Evolutionary conservation across 179 eudicot genomes (phyloP), one percentile per base, ranked within the genome.

Genomic region (Camellia oleifera): DNA sequence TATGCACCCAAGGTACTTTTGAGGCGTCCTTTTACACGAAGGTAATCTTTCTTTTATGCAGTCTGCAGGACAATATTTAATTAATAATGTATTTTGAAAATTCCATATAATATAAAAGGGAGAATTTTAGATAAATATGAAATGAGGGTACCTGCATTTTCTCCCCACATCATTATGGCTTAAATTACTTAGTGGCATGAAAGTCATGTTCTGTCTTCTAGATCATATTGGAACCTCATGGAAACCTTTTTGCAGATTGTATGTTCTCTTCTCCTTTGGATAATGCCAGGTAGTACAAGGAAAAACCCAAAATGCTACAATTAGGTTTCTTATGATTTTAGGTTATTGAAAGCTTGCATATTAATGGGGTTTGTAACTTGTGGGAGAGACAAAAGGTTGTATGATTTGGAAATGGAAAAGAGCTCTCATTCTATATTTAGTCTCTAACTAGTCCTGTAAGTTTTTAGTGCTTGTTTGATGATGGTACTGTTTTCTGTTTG

Each of bases 11-110:
- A 74, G 81, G 93, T 96, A 72, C 92, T 94, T 67, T 78, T 96
- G 82, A 89, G 99, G 85, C 99, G 99, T 65, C 98, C 99, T 65
- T 91, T 88, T 85, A 89, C 93, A 63, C 90, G 99, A 67, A 95
- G 99, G 99, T 95, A 44, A 54, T 1, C 18, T 72, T 73, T 56
- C 54, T 72, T 81, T 52, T 18, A n/a, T n/a, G 48, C 40, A 8
- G 42, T 12, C 69, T 56, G 10, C 9, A 63, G 7, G 45, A 4
- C 58, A 65, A 63, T 63, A 11, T 77, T 20, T 5, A 15, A 64
- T 2, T 10, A 44, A 60, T 75, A 3, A 8, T 4, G 1, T 52
- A 5, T 2, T n/a, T 15, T 15, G 23, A 62, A 40, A 14, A 32
- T 64, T 7, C 32, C 42, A 3, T 5, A 2, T 3, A 64, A 63